These are phyloP conservation scores for Dipteronia dyeriana DNA, from an alignment of 345 rosid species.

Conservation along the genomic window DNA sequence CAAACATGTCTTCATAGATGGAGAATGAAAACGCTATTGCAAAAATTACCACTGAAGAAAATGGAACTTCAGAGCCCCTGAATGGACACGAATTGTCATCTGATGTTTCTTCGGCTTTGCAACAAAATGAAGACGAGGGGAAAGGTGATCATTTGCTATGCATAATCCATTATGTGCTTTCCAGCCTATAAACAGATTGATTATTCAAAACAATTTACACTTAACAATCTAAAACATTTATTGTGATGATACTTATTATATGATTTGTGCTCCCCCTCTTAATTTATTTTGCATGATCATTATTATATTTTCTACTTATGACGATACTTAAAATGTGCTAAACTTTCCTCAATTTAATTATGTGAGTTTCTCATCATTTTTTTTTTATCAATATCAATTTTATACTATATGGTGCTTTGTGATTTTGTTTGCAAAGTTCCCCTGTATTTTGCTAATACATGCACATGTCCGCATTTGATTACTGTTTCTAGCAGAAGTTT, in stretches of 20 bases:
- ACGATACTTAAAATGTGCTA: background rate
- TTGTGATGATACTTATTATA: background rate
- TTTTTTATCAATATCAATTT: background rate
- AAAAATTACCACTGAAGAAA: conserved; percentile 35
- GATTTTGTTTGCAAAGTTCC: background rate
- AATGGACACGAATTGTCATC: conserved; percentile 36
- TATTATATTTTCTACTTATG: no score
- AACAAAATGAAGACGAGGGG: conserved; percentile 48
- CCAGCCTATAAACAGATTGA: no score
- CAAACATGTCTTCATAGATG: conserved; percentile 32
- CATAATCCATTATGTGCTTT: no score
- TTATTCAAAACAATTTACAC: no score
- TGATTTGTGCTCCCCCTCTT: background rate
- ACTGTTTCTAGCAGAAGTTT: conserved; percentile 17
- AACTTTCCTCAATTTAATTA: background rate
- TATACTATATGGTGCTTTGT: background rate
- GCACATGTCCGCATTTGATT: background rate
- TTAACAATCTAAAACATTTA: no score
- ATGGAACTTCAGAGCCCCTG: conserved; percentile 36
- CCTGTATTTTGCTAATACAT: conserved; percentile 11
- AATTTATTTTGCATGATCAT: background rate
- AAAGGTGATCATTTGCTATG: conserved; percentile 39
- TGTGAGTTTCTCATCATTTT: background rate
- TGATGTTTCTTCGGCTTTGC: conserved; percentile 26
- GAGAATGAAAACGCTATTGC: conserved; percentile 37